These are phyloP conservation scores for Coemansia sp. DNA, from an alignment of 192 early-diverging fungal species.

Conservation along the genomic window DNA sequence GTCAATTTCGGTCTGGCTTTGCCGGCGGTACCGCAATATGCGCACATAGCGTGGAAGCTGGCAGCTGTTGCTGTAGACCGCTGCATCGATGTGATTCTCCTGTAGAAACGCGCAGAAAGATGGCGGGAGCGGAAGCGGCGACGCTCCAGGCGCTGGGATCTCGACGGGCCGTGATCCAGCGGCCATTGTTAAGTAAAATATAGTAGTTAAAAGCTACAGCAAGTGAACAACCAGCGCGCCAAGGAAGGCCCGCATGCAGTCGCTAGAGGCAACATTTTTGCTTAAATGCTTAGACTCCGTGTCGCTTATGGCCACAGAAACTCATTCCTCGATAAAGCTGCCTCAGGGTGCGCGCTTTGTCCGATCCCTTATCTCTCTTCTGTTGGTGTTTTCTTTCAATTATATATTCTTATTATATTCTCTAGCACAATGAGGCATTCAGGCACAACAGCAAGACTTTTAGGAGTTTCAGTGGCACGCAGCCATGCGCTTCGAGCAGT, in stretches of 20 bases:
- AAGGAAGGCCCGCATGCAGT: too few relatives aligned
- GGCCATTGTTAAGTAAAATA: background rate
- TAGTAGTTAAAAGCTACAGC: background rate
- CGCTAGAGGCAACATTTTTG: too few relatives aligned
- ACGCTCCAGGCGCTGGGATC: background rate
- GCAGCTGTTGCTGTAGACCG: slow-evolving; percentile 56
- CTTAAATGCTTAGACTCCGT: background rate
- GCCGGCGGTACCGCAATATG: slow-evolving; percentile 36
- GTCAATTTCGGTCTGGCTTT: slow-evolving; percentile 25
- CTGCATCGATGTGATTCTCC: slow-evolving; percentile 64
- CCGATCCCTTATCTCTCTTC: background rate
- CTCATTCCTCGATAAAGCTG: too few relatives aligned
- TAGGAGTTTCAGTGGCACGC: too few relatives aligned
- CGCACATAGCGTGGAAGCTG: slow-evolving; percentile 76
- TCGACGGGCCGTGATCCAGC: background rate
- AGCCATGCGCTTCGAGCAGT: background rate
- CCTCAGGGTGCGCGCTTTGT: background rate
- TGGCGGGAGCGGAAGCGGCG: slow-evolving; percentile 42
- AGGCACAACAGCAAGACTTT: too few relatives aligned
- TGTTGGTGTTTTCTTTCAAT: background rate
- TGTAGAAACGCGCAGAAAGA: slow-evolving; percentile 65
- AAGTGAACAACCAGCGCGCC: background rate
- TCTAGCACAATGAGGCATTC: background rate
- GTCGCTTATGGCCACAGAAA: too few relatives aligned
- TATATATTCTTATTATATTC: background rate